Evolutionary conservation across 768 basidiomycete genomes (phyloP).

Genomic region (Termitomyces titanicus): DNA sequence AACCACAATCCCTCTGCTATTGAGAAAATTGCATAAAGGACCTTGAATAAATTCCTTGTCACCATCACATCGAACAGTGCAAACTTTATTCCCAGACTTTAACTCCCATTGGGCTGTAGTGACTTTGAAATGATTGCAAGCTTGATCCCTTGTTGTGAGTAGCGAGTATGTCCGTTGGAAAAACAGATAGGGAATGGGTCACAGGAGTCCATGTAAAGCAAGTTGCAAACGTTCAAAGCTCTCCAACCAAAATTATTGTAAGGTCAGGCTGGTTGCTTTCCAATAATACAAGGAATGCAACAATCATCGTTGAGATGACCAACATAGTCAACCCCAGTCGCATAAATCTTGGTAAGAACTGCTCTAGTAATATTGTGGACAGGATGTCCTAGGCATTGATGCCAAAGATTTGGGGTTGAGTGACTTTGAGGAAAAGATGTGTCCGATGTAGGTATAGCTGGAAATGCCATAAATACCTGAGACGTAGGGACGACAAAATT

Average conservation of each 20-base stretch:
- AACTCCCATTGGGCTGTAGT: too few relatives aligned
- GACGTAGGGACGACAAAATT: not conserved
- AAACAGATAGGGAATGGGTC: slow-evolving; percentile 20
- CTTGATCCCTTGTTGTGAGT: too few relatives aligned
- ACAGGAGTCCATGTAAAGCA: not conserved
- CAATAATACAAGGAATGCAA: slow-evolving; percentile 17
- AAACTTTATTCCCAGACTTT: too few relatives aligned
- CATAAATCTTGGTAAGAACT: slow-evolving; percentile 11
- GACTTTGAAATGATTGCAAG: too few relatives aligned
- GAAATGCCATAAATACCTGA: not conserved
- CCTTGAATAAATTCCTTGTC: not conserved
- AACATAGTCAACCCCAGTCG: slow-evolving; percentile 9
- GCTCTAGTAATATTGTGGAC: slow-evolving; percentile 14
- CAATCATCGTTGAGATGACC: not conserved
- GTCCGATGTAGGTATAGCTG: not conserved
- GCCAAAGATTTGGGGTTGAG: slow-evolving; percentile 18
- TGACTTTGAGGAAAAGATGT: not conserved
- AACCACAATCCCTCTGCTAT: slow-evolving; percentile 14
- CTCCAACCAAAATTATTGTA: slow-evolving; percentile 8
- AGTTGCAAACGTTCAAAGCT: not conserved
- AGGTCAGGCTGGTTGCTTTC: slow-evolving; percentile 18
- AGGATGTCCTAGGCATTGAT: slow-evolving; percentile 21
- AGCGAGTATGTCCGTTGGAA: slow-evolving; percentile 3
- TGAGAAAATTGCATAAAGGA: not conserved
- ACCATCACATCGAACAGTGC: too few relatives aligned